These are phyloP conservation scores for Dryadomyces sulphureus DNA, from an alignment of 2,329 filamentous ascomycete species.

Conservation along the genomic window DNA sequence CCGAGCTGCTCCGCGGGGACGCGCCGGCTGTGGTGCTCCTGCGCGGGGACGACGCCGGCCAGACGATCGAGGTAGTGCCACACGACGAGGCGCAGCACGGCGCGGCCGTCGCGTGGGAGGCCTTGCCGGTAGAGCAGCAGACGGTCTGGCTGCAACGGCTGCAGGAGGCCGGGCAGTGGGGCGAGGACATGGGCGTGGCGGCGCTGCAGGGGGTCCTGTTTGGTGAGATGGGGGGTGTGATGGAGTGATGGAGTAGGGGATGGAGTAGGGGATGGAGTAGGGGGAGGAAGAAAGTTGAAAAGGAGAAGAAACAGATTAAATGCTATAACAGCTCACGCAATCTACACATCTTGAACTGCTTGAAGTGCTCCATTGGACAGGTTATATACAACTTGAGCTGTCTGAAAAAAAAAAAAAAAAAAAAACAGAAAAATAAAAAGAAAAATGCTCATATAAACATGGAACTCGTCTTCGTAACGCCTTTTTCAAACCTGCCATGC, in stretches of 20 bases:
- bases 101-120: constrained; percentile 49
- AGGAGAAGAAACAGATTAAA: too few relatives aligned
- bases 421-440: too few relatives aligned
- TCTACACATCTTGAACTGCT: too few relatives aligned
- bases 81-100: constrained; percentile 33
- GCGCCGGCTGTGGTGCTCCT: constrained; percentile 6
- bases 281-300: background rate
- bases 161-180: constrained; percentile 60
- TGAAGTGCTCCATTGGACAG: too few relatives aligned
- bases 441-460: too few relatives aligned
- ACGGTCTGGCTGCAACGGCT: constrained; percentile 56
- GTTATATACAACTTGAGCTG: too few relatives aligned
- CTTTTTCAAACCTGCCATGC: too few relatives aligned
- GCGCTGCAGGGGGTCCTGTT: constrained; percentile 69
- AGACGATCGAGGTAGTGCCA: constrained; percentile 22
- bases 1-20: constrained; percentile 5
- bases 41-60: constrained; percentile 10
- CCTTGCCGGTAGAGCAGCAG: constrained; percentile 48
- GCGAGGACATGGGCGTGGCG: constrained; percentile 60
- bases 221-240: constrained; percentile 50
- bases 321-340: too few relatives aligned
- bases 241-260: constrained; percentile 29
- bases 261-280: constrained; percentile 13
- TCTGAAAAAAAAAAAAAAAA: too few relatives aligned
- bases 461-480: too few relatives aligned